Percentiles rank a stretch among this genome's conserved stretches.
Conservation (phyloP, 495 filamentous ascomycete genomes). For the Penicillium daleae region DNA sequence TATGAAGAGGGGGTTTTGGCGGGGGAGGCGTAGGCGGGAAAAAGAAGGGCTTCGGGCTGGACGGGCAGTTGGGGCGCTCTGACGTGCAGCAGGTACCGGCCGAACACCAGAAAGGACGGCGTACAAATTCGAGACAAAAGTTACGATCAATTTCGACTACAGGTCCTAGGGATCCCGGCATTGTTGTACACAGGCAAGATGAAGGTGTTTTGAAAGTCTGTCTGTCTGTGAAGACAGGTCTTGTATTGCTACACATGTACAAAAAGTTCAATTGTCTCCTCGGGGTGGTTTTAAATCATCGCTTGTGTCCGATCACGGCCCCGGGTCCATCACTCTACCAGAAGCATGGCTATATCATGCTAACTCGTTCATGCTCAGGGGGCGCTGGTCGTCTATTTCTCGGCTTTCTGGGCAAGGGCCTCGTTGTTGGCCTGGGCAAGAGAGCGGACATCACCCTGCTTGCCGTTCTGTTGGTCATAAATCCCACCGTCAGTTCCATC, state of each 20-base stretch:
- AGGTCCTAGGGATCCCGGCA: conserved; percentile 21
- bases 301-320: conserved; percentile 21
- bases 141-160: conserved; percentile 4
- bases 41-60: conserved; percentile 32
- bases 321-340: conserved; percentile 24
- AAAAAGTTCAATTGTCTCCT: conserved; percentile 34
- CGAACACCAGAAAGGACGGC: conserved; percentile 11
- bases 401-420: conserved; percentile 51
- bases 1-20: conserved; percentile 26
- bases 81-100: conserved; percentile 28
- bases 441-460: conserved; percentile 85
- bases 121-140: background rate
- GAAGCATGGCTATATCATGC: conserved; percentile 23
- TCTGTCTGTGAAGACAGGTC: conserved; percentile 23
- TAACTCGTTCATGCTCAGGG: conserved; percentile 14
- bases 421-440: conserved; percentile 73
- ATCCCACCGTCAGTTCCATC: conserved; percentile 28
- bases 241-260: conserved; percentile 54
- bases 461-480: conserved; percentile 74
- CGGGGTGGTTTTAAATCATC: conserved; percentile 24
- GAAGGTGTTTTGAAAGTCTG: conserved; percentile 35
- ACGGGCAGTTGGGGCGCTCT: conserved; percentile 18
- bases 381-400: conserved; percentile 42
- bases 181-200: background rate
- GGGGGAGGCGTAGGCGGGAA: conserved; percentile 26